Evolutionary conservation across 225 moss, liverwort and hornwort species (phyloP).

Genomic region (Marchantia polymorpha): DNA sequence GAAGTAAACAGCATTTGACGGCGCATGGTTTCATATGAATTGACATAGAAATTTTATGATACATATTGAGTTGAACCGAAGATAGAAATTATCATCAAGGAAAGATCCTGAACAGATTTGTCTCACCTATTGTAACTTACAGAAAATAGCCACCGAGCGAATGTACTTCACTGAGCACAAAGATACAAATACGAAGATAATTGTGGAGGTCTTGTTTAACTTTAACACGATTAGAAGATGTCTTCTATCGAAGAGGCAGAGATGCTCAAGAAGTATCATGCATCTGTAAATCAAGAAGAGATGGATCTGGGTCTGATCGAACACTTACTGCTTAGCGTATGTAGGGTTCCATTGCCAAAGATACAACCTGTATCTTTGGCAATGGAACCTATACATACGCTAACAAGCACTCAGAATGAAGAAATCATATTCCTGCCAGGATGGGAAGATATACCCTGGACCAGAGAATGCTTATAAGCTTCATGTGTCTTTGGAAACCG

Average conservation of each 20-base stretch:
- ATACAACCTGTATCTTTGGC: conserved; percentile 42
- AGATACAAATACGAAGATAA: conserved; percentile 57
- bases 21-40: too few relatives aligned
- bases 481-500: conserved; percentile 65
- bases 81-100: too few relatives aligned
- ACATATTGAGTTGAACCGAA: too few relatives aligned
- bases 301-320: conserved; percentile 84
- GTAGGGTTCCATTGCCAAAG: conserved; percentile 36
- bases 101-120: too few relatives aligned
- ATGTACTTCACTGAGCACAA: conserved; percentile 74
- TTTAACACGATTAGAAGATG: conserved; percentile 40
- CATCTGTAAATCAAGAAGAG: conserved; percentile 92
- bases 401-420: too few relatives aligned
- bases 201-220: conserved; percentile 50
- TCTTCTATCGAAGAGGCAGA: conserved; percentile 59
- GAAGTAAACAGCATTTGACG: too few relatives aligned
- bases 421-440: conserved; percentile 89
- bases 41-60: too few relatives aligned
- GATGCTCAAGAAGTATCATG: conserved; percentile 71
- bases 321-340: conserved; percentile 61
- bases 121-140: too few relatives aligned
- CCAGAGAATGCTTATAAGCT: conserved; percentile 64
- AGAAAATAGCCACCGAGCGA: too few relatives aligned
- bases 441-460: conserved; percentile 91
- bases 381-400: too few relatives aligned